A percentile compares a stretch with the other conserved stretches of the same genome.
phyloP scores from a whole-genome alignment of 768 basidiomycete genomes.

The Tricholoma sp. region DNA sequence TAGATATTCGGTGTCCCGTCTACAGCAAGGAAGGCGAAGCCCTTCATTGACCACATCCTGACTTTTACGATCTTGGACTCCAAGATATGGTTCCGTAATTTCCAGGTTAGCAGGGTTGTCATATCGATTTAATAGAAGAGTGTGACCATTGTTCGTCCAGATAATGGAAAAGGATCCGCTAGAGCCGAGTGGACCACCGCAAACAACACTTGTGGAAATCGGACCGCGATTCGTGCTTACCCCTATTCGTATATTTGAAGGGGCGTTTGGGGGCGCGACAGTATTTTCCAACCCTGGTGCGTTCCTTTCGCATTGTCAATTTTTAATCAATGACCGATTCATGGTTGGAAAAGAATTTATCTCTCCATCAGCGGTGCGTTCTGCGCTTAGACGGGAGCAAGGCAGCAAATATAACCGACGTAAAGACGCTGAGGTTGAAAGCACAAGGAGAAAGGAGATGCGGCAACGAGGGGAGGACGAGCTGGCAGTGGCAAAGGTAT shows the following conservation, averaged over 20 bases:
- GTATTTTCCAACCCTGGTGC: conserved; percentile 93
- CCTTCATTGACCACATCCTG: conserved; percentile 96
- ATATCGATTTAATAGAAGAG: neutral
- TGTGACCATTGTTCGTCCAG: conserved; percentile 34
- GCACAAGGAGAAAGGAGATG: conserved; percentile 54
- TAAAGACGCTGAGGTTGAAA: conserved; percentile 74
- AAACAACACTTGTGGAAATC: conserved; percentile 90
- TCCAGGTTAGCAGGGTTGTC: conserved; percentile 59
- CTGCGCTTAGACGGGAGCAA: conserved; percentile 60
- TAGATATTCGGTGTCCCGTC: conserved; percentile 96
- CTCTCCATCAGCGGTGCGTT: conserved; percentile 78
- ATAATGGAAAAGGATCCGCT: conserved; percentile 93
- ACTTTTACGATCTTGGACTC: conserved; percentile 93
- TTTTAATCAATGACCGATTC: neutral
- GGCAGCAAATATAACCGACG: conserved; percentile 79
- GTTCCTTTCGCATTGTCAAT: conserved; percentile 22
- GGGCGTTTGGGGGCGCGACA: conserved; percentile 91
- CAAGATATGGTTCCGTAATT: conserved; percentile 99
- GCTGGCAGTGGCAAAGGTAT: conserved; percentile 84
- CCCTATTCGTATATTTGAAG: conserved; percentile 97
- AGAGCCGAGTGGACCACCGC: conserved; percentile 79
- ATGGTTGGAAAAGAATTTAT: conserved; percentile 67
- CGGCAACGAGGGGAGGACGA: conserved; percentile 69
- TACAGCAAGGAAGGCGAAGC: conserved; percentile 86
- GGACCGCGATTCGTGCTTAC: conserved; percentile 97